Evolutionary conservation across 768 basidiomycete genomes (phyloP).

Genomic region (Strobilomyces echinocephalus): DNA sequence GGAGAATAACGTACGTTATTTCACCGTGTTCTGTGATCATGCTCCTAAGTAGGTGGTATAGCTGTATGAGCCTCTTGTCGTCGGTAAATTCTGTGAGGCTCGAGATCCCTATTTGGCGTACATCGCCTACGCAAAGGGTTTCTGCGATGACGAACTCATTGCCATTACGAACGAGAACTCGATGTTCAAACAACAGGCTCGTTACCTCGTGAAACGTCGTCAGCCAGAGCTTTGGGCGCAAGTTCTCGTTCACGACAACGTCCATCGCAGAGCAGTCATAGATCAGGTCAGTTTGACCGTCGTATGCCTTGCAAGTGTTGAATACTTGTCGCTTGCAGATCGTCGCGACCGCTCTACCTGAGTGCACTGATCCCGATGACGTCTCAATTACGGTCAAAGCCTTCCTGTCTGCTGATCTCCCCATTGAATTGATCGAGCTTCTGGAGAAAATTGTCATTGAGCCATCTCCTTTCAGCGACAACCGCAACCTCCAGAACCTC

Average conservation of each 20-base stretch:
- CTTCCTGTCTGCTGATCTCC: slow-evolving; percentile 94
- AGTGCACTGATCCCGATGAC: slow-evolving; percentile 97
- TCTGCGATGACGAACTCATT: slow-evolving; percentile 97
- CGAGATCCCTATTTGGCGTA: slow-evolving; percentile 98
- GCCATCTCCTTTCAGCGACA: slow-evolving; percentile 95
- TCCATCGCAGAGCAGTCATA: slow-evolving; percentile 88
- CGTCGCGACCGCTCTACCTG: slow-evolving; percentile 90
- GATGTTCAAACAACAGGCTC: slow-evolving; percentile 99
- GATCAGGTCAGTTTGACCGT: slow-evolving; percentile 64
- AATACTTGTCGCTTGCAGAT: slow-evolving; percentile 44
- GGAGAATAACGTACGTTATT: slow-evolving; percentile 84
- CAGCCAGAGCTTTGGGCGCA: slow-evolving; percentile 95
- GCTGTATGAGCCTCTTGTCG: slow-evolving; percentile 94
- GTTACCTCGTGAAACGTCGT: slow-evolving; percentile 95
- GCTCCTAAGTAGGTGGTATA: slow-evolving; percentile 28
- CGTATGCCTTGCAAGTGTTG: not conserved
- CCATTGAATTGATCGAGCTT: slow-evolving; percentile 93
- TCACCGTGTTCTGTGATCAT: not conserved
- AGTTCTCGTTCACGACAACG: slow-evolving; percentile 84
- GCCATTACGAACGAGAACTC: slow-evolving; percentile 97
- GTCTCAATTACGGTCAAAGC: slow-evolving; percentile 98
- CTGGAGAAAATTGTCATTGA: slow-evolving; percentile 99
- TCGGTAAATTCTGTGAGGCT: slow-evolving; percentile 99
- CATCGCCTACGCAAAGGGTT: slow-evolving; percentile 98
- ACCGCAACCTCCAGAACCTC: slow-evolving; percentile 93